Evolutionary conservation across 2,329 filamentous ascomycete species (phyloP).

Genomic region (Polychaeton citri): DNA sequence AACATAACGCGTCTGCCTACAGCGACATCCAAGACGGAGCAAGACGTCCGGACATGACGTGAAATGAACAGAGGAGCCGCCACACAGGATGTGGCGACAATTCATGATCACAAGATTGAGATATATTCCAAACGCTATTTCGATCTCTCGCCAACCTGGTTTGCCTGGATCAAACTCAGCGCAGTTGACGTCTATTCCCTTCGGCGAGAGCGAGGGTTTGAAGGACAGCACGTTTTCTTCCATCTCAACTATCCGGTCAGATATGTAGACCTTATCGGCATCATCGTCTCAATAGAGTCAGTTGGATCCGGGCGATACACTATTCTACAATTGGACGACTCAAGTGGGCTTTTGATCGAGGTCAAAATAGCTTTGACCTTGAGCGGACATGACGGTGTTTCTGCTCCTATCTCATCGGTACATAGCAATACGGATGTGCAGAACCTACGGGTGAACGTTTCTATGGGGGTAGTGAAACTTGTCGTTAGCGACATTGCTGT

Average conservation of each 20-base stretch:
- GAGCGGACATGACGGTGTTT: conserved; percentile 15
- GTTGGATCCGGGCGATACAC: conserved; percentile 24
- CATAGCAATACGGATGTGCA: conserved; percentile 23
- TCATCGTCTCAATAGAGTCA: conserved; percentile 29
- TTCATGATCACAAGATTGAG: conserved; percentile 5
- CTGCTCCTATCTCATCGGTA: conserved; percentile 13
- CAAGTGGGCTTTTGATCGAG: conserved; percentile 45
- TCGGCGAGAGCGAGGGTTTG: conserved; percentile 33
- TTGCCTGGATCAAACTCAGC: conserved; percentile 49
- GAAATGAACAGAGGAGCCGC: conserved; percentile 21
- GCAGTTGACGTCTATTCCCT: conserved; percentile 42
- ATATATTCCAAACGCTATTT: conserved; percentile 49
- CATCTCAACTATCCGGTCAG: conserved; percentile 41
- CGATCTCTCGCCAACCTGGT: conserved; percentile 45
- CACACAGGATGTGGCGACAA: not conserved
- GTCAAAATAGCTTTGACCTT: conserved; percentile 34
- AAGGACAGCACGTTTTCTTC: conserved; percentile 43
- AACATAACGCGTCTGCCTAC: too few relatives aligned
- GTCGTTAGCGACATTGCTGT: conserved; percentile 22
- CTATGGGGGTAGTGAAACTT: conserved; percentile 31
- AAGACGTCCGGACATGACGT: too few relatives aligned
- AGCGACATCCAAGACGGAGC: too few relatives aligned
- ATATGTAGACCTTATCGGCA: conserved; percentile 32
- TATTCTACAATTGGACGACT: conserved; percentile 46
- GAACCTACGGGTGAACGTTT: conserved; percentile 25